A percentile compares a stretch with the other conserved stretches of the same genome.
phyloP scores from a whole-genome alignment of 2,329 filamentous ascomycete species.

The Colletotrichum sp. region DNA sequence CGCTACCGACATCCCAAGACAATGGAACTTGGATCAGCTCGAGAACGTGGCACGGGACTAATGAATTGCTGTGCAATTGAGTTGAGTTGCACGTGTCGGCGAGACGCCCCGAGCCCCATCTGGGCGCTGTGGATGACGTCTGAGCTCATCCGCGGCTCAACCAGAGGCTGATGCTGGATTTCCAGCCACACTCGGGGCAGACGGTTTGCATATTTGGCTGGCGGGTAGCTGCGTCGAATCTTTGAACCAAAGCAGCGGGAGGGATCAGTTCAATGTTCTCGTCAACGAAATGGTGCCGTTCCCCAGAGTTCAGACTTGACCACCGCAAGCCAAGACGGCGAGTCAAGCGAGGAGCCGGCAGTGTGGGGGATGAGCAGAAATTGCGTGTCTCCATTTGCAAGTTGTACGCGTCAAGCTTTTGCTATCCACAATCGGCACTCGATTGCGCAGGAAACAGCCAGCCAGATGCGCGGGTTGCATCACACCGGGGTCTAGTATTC shows the following conservation, averaged over 20 bases:
- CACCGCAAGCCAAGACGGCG: not conserved
- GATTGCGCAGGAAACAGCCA: not conserved
- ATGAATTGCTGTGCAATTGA: not conserved
- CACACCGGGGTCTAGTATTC: not conserved
- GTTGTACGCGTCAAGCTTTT: constrained; percentile 10
- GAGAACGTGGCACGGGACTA: not conserved
- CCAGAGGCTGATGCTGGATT: not conserved
- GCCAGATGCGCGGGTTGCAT: not conserved
- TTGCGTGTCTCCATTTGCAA: not conserved
- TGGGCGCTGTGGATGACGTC: not conserved
- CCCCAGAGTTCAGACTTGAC: not conserved
- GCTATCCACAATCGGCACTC: not conserved
- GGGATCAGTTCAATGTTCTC: not conserved
- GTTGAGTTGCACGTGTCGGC: not conserved
- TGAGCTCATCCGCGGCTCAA: not conserved
- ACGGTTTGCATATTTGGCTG: not conserved
- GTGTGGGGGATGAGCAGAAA: not conserved
- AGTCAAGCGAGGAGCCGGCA: not conserved
- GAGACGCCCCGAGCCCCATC: not conserved
- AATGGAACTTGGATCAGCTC: not conserved
- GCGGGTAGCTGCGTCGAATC: not conserved
- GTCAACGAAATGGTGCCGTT: not conserved
- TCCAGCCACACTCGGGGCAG: not conserved
- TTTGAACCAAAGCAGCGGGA: not conserved
- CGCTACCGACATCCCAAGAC: not conserved